Evolutionary conservation across 2,329 filamentous ascomycete genomes (phyloP), one percentile per base, ranked within the genome.

Genomic region (Fusarium falciforme): DNA sequence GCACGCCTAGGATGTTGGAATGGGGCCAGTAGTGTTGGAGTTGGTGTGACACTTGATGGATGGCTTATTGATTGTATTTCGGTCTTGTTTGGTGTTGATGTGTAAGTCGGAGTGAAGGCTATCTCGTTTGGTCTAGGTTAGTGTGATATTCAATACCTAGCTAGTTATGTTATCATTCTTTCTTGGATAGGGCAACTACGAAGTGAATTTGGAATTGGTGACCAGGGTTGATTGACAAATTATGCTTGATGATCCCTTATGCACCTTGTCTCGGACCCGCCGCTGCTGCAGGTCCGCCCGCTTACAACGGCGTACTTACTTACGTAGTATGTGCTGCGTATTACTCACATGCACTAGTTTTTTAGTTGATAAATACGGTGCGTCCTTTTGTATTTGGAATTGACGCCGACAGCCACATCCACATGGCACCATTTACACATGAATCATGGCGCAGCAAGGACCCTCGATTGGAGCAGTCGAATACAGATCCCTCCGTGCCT

Each of bases 401-500:
- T 20, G 31, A 33, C 16, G 20, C n/a, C 25, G 47, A 52, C 27
- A 52, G 47, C 47, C 40, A 47, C 31, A 42, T 42, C 12, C 11
- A 10, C 33, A 54, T 29, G n/a, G 60, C 29, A 54, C 33, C n/a
- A 55, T 20, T 5, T 54, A 25, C 25, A 57, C 8, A n/a, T 57
- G 54, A 25, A 57, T 57, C 31, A 57, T 36, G 54, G 54, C 47
- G 54, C 54, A 36, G 33, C 33, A 36, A 36, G 8, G 22, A 25
- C 42, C 16, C 42, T 47, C 29, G 33, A 55, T 55, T 55, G 52
- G 52, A 57, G 5, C 20, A 22, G 5, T 17, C 20, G 2, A 27
- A 57, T 27, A 38, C 20, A 57, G 44, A 64, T 54, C 36, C 22
- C 16, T 20, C 62, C 40, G 62, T 49, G 22, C 62, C 62, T 65